Percentiles rank a stretch among this genome's conserved stretches.
phyloP scores from a whole-genome alignment of 1,139 yeast genomes.

The Petasospora fabianii region DNA sequence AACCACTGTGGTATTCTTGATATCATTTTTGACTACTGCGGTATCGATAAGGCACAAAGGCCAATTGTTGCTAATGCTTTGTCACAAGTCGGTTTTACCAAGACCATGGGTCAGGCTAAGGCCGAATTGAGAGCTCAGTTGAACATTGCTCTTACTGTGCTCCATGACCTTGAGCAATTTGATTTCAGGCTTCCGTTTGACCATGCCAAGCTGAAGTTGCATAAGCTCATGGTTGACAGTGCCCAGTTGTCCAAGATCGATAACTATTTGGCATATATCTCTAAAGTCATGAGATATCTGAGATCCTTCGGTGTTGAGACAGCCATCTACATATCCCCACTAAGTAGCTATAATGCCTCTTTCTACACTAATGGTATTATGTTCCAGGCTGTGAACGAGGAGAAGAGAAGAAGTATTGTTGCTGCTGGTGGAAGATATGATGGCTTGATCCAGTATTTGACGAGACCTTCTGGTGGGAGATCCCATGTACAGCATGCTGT shows the following conservation, averaged over 20 bases:
- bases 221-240: conserved; percentile 71
- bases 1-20: conserved; percentile 81
- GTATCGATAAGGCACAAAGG: conserved; percentile 67
- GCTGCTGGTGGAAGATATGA: conserved; percentile 97
- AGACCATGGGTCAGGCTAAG: conserved; percentile 62
- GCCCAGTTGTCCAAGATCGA: conserved; percentile 57
- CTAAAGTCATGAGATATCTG: conserved; percentile 51
- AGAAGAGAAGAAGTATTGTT: conserved; percentile 45
- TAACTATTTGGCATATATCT: conserved; percentile 55
- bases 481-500: conserved; percentile 60
- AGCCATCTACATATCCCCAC: conserved; percentile 55
- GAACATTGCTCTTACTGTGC: conserved; percentile 73
- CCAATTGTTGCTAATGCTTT: conserved; percentile 64
- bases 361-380: conserved; percentile 79
- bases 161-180: conserved; percentile 77
- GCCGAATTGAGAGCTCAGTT: conserved; percentile 64
- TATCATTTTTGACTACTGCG: conserved; percentile 71
- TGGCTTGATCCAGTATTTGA: conserved; percentile 56
- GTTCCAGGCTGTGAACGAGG: conserved; percentile 80
- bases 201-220: conserved; percentile 57
- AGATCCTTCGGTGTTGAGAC: conserved; percentile 56
- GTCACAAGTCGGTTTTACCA: conserved; percentile 73
- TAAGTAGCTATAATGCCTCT: conserved; percentile 75
- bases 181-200: conserved; percentile 70
- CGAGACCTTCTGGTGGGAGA: conserved; percentile 45